Evolutionary conservation across 2,329 filamentous ascomycete genomes (phyloP).

Genomic region (Emydomyces testavorans): DNA sequence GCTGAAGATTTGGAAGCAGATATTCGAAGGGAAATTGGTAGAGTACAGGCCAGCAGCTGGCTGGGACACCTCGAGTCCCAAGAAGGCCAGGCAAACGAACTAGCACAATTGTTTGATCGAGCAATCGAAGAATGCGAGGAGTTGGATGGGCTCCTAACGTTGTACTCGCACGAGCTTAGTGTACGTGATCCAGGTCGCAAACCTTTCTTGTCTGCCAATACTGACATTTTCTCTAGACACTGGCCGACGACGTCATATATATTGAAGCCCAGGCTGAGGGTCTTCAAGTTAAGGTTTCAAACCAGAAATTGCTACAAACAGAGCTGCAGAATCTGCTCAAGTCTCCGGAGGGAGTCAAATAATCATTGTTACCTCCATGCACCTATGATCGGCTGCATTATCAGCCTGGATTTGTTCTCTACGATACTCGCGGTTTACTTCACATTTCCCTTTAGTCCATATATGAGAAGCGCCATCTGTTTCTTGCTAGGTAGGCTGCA

Average conservation of each 20-base stretch:
- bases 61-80: slow-evolving; percentile 71
- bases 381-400: background rate
- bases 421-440: background rate
- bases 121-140: slow-evolving; percentile 95
- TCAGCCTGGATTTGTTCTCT: background rate
- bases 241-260: slow-evolving; percentile 91
- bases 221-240: slow-evolving; percentile 48
- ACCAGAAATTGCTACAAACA: slow-evolving; percentile 84
- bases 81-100: slow-evolving; percentile 76
- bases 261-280: slow-evolving; percentile 97
- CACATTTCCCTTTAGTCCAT: background rate
- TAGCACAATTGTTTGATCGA: slow-evolving; percentile 74
- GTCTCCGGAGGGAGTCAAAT: slow-evolving; percentile 51
- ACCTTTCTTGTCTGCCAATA: background rate
- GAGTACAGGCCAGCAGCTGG: slow-evolving; percentile 88
- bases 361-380: slow-evolving; percentile 43
- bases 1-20: slow-evolving; percentile 73
- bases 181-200: slow-evolving; percentile 41
- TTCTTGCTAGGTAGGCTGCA: background rate
- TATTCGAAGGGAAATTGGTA: slow-evolving; percentile 75
- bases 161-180: slow-evolving; percentile 89
- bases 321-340: slow-evolving; percentile 82
- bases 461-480: background rate
- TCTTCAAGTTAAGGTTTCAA: slow-evolving; percentile 90
- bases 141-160: slow-evolving; percentile 80